phyloP scores from a whole-genome alignment of 495 filamentous ascomycete genomes.

The Amphirosellinia nigrospora region DNA sequence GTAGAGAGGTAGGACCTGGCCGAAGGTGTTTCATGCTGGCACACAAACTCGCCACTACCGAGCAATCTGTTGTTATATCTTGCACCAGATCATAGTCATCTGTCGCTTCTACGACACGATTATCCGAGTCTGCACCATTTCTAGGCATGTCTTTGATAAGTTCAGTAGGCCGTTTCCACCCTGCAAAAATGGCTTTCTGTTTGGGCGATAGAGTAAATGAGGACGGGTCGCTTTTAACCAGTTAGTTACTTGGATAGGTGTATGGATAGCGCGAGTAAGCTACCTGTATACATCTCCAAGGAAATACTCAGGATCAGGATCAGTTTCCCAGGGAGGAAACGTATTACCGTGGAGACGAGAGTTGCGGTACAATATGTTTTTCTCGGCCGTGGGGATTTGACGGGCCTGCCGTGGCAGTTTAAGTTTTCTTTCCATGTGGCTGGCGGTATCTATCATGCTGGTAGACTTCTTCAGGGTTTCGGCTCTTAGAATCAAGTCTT shows the following conservation, averaged over 20 bases:
- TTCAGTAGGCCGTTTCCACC: constrained; percentile 80
- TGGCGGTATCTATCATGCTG: constrained; percentile 32
- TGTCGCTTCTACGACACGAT: constrained; percentile 57
- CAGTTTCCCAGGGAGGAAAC: constrained; percentile 80
- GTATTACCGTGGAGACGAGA: constrained; percentile 79
- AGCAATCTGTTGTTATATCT: constrained; percentile 93
- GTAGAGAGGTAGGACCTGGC: constrained; percentile 46
- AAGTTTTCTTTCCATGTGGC: constrained; percentile 36
- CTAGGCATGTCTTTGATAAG: constrained; percentile 36
- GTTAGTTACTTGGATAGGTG: constrained; percentile 21
- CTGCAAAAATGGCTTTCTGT: constrained; percentile 73
- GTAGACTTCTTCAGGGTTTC: constrained; percentile 70
- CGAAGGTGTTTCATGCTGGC: constrained; percentile 63
- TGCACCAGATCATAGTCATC: constrained; percentile 81
- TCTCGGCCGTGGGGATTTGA: constrained; percentile 70
- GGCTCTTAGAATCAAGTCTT: constrained; percentile 67
- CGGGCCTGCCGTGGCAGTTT: constrained; percentile 63
- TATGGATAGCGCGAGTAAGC: constrained; percentile 6
- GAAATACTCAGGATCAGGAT: constrained; percentile 51
- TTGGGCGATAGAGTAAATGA: constrained; percentile 71
- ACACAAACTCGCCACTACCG: constrained; percentile 94
- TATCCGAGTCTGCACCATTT: constrained; percentile 28
- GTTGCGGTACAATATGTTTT: constrained; percentile 76
- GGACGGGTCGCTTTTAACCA: constrained; percentile 59
- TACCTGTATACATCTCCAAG: constrained; percentile 34